Base-by-base conservation (phyloP, 2,329 filamentous ascomycete species). In the Nemania sp. region DNA sequence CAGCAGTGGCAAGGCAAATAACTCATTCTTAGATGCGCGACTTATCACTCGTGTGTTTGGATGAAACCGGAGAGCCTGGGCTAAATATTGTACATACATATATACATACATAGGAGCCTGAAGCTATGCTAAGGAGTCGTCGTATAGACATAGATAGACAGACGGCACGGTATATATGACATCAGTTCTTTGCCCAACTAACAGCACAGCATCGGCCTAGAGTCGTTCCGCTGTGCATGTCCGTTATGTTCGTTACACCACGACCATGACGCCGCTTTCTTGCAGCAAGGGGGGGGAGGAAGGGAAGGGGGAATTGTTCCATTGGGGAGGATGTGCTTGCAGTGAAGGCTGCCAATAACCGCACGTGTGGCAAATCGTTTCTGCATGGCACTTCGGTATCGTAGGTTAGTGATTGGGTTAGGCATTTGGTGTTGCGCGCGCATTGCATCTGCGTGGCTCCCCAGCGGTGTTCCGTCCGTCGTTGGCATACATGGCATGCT, bases 341-440 rank as follows among this genome's bases (percentile, higher is more conserved):
- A 56, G 41, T 27, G 24, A 53, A 65, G 35, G 45, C 52, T 62
- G 45, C 60, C 53, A 54, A 63, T 49, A 35, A 20, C 59, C 47
- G 43, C 26, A 22, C 24, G 55, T 24, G 65, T 67, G 51, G 43
- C 27, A 61, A 41, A 13, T 2, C 24, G 56, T 49, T 57, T 53
- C 62, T 68, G 66, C 52, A 65, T 63, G 63, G 63, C 59, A 63
- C 63, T 66, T 66, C 15, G 38, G 26, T 63, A 66, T 69, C 58
- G 63, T 49, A 5, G 35, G 62, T 15, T 20, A 22, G 24, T n/a
- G 49, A 69, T 66, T 69, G 63, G 63, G 20, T 20, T n/a, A n/a
- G n/a, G n/a, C n/a, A n/a, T 8, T 47, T 41, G 49, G 51, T 24
- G 54, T 60, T 32, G 47, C 43, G 59, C 49, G 35, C 51, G 59